Conservation (phyloP, 768 basidiomycete species). For the Boletus tomentosulus region DNA sequence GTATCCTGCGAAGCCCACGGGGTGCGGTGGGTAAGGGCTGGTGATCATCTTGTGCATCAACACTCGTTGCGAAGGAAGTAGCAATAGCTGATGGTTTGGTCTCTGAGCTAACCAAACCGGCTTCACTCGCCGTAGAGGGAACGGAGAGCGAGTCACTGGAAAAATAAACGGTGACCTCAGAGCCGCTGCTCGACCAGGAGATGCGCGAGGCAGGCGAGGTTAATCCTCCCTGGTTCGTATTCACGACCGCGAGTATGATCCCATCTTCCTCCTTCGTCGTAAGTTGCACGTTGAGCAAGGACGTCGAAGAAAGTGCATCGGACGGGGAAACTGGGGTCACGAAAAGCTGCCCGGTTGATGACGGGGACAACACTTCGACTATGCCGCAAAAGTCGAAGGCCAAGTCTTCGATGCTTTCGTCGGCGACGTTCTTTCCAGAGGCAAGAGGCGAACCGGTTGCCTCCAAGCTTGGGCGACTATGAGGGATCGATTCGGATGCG, state of each 20-base stretch:
- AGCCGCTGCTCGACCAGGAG: background rate
- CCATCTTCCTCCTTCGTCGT: constrained; percentile 6
- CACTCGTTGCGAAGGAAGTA: constrained; percentile 21
- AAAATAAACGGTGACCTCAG: constrained; percentile 3
- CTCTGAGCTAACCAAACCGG: background rate
- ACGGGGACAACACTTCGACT: background rate
- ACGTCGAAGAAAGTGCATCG: background rate
- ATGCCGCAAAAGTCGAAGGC: background rate
- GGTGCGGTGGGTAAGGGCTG: background rate
- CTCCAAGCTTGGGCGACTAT: background rate
- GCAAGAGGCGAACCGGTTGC: background rate
- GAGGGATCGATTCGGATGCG: background rate
- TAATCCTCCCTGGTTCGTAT: background rate
- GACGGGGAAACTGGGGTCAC: background rate
- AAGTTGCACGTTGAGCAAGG: background rate
- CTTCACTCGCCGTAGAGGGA: background rate
- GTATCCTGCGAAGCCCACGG: constrained; percentile 17
- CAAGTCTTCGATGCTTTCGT: background rate
- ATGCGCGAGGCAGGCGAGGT: background rate
- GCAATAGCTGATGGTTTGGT: background rate
- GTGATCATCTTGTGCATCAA: constrained; percentile 6
- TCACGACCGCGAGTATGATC: background rate
- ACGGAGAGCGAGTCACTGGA: constrained; percentile 7
- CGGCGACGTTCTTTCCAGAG: background rate
- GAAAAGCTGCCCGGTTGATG: background rate